Evolutionary conservation across 495 filamentous ascomycete genomes (phyloP), one percentile per base, ranked within the genome.

Genomic region (Podospora bellae-mahoneyi): DNA sequence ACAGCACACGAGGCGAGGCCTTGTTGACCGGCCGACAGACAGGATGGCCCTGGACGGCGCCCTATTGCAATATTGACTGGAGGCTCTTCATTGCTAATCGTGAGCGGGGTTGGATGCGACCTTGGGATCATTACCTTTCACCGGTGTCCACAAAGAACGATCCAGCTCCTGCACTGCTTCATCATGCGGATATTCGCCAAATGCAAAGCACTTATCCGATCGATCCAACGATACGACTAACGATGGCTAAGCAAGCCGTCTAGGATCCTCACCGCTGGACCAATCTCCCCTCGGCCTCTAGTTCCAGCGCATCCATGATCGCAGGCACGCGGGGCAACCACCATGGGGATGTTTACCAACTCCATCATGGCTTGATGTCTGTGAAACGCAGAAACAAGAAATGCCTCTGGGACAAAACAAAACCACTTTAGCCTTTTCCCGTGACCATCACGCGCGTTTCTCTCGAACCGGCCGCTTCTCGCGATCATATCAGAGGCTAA

Each of bases 251-350:
- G 55, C 4, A 19, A 19, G n/a, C 55, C 23, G 55, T 58, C 54
- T 26, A 67, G 65, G 55, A 39, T 60, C 62, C 62, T 68, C 62
- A 68, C 62, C 67, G 62, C 56, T 61, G 59, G 66, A 64, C 66
- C 61, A 30, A 63, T 19, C 55, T 19, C 23, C 23, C 55, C 54
- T 56, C 54, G 54, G 6, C 4, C 30, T 32, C 30, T 32, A 32
- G 30, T 32, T 7, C 30, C 7, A 7, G 30, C 30, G 15, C 39
- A 48, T 48, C 39, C 39, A 48, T 48, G 39, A 48, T 48, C 30
- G 30, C 23, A 23, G 23, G 23, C 23, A 39, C 34, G 10, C 34
- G 34, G 10, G 34, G 10, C 6, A 39, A 39, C 10, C 34, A 39
- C 34, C 53, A 58, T n/a, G 55, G 20, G 10, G 62, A 26, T 10